These are phyloP conservation scores for Mycoemilia scoparia DNA, from an alignment of 192 early-diverging fungal species.

Conservation along the genomic window DNA sequence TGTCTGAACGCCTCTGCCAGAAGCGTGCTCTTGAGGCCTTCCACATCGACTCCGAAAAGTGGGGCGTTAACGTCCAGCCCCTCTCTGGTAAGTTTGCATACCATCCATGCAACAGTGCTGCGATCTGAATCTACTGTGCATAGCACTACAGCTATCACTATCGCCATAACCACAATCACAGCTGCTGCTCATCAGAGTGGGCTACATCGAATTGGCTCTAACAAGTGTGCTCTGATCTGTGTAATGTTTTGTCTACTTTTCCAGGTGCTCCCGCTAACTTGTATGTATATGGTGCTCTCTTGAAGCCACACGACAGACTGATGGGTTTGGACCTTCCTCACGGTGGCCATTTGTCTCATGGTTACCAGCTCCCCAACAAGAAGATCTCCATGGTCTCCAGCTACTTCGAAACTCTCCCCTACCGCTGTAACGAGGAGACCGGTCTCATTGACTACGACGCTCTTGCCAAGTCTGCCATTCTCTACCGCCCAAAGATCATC, in stretches of 20 bases:
- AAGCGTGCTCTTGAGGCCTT: constrained; percentile 91
- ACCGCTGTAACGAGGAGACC: constrained; percentile 75
- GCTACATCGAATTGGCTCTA: neutral
- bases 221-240: constrained; percentile 6
- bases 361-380: constrained; percentile 90
- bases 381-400: constrained; percentile 88
- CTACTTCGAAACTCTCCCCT: constrained; percentile 95
- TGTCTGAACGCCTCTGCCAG: constrained; percentile 85
- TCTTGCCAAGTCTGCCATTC: constrained; percentile 52
- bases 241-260: too few relatives aligned
- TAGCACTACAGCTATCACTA: too few relatives aligned
- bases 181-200: too few relatives aligned
- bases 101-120: neutral
- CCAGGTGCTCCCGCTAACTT: constrained; percentile 95
- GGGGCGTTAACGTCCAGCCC: constrained; percentile 97
- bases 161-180: too few relatives aligned
- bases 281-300: constrained; percentile 84
- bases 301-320: constrained; percentile 92
- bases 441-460: constrained; percentile 87
- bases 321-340: constrained; percentile 98
- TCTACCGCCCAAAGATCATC: constrained; percentile 93
- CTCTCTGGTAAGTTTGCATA: constrained; percentile 56
- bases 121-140: neutral
- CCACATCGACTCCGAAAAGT: constrained; percentile 55
- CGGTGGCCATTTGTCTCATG: constrained; percentile 97